Evolutionary conservation across 2,329 filamentous ascomycete species (phyloP).

Genomic region (Aspergillus sclerotialis): DNA sequence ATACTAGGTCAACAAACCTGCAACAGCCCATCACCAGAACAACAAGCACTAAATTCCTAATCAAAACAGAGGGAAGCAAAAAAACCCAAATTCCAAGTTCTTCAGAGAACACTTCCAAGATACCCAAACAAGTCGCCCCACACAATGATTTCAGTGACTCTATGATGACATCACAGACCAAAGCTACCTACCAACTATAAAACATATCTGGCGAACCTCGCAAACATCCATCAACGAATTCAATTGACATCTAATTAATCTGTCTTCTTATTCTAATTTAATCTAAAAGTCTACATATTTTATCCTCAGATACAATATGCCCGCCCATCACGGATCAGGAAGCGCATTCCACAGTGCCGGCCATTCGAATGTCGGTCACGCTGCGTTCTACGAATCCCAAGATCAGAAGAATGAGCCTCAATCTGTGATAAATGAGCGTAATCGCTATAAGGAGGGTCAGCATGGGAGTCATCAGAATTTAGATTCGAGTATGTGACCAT

Average conservation of each 20-base stretch:
- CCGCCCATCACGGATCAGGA: neutral
- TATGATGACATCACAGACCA: constrained; percentile 2
- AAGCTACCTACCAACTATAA: constrained; percentile 1
- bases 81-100: no score
- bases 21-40: no score
- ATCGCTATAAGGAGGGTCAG: constrained; percentile 66
- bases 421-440: constrained; percentile 45
- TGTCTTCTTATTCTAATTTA: neutral
- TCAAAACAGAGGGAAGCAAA: no score
- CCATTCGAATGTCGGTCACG: constrained; percentile 60
- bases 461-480: constrained; percentile 59
- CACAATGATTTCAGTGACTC: constrained; percentile 2
- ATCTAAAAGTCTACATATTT: neutral
- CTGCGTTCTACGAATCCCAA: constrained; percentile 63
- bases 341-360: constrained; percentile 24
- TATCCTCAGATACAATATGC: neutral
- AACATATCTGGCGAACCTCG: neutral
- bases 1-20: no score
- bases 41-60: no score
- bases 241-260: neutral
- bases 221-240: neutral
- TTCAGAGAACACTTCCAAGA: neutral
- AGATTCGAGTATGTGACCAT: constrained; percentile 59
- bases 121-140: neutral
- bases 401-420: constrained; percentile 64